Conservation (phyloP, 495 filamentous ascomycete genomes). For the Talaromyces liani region DNA sequence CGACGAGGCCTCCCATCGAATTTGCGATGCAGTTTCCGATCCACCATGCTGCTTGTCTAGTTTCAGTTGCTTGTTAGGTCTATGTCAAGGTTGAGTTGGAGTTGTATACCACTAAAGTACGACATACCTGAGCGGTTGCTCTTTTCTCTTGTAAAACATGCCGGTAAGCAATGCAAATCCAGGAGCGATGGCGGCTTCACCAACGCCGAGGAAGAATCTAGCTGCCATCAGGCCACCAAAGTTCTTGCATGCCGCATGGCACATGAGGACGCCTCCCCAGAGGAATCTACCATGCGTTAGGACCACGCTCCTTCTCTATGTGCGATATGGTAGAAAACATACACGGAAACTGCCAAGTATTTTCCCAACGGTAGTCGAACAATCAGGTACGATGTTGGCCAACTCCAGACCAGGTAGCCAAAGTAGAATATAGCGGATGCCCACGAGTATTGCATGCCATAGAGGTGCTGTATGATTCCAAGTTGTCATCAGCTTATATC, state of each 20-base stretch:
- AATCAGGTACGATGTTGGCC: constrained; percentile 45
- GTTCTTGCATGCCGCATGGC: constrained; percentile 39
- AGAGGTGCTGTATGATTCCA: constrained; percentile 19
- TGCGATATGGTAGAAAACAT: neutral
- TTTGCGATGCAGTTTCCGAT: constrained; percentile 31
- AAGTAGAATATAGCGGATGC: constrained; percentile 43
- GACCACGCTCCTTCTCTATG: neutral
- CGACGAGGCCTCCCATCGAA: constrained; percentile 48
- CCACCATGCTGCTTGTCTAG: constrained; percentile 23
- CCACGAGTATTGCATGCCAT: constrained; percentile 41
- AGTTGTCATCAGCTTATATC: neutral
- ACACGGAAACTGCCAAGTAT: constrained; percentile 34
- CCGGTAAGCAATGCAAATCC: constrained; percentile 48
- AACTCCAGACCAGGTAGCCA: constrained; percentile 45
- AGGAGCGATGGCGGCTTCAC: constrained; percentile 51
- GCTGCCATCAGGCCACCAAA: constrained; percentile 42
- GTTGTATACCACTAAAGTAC: no score
- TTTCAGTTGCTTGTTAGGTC: neutral
- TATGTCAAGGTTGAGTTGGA: neutral
- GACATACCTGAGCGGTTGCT: constrained; percentile 43
- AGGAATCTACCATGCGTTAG: constrained; percentile 21
- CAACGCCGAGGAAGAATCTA: constrained; percentile 48
- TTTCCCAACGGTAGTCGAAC: constrained; percentile 50
- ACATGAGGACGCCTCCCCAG: constrained; percentile 29
- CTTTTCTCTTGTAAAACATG: constrained; percentile 46